Evolutionary conservation across 179 eudicot genomes (phyloP).

Genomic region (Drosera spatulata): DNA sequence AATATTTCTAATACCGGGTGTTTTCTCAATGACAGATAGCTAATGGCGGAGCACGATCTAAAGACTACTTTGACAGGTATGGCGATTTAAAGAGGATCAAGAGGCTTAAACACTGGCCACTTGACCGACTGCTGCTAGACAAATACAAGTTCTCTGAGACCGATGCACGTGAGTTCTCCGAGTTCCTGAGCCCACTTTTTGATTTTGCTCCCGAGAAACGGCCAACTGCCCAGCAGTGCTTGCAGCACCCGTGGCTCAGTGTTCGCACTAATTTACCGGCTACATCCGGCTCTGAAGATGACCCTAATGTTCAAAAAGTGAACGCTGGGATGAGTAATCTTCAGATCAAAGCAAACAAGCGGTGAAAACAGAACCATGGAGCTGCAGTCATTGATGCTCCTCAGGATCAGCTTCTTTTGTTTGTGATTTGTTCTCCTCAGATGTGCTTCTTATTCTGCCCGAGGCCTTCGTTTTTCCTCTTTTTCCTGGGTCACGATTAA

Average conservation of each 20-base stretch:
- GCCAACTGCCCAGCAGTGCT: constrained; percentile 79
- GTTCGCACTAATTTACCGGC: constrained; percentile 12
- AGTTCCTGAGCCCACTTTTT: constrained; percentile 69
- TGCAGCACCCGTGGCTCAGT: constrained; percentile 88
- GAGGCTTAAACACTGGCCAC: constrained; percentile 69
- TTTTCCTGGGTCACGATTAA: constrained; percentile 9
- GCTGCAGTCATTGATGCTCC: constrained; percentile 10
- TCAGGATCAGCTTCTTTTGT: constrained; percentile 1
- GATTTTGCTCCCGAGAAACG: constrained; percentile 83
- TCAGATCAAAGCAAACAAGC: constrained; percentile 31
- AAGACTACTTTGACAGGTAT: constrained; percentile 83
- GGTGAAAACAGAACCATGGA: constrained; percentile 8
- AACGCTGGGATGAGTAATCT: constrained; percentile 38
- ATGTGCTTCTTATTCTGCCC: constrained; percentile 17
- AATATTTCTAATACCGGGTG: too few species aligned
- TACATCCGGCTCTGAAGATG: constrained; percentile 15
- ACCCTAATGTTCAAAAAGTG: constrained; percentile 28
- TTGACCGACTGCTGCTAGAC: constrained; percentile 62
- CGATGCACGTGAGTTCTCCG: constrained; percentile 67
- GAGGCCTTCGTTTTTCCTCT: constrained; percentile 5
- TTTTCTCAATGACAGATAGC: constrained; percentile 42
- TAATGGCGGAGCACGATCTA: constrained; percentile 58
- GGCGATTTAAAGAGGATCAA: constrained; percentile 90
- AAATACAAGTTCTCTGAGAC: constrained; percentile 49
- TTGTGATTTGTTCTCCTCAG: constrained; percentile 8